Base-by-base conservation (phyloP, 495 filamentous ascomycete species). In the Patellaria atrata region DNA sequence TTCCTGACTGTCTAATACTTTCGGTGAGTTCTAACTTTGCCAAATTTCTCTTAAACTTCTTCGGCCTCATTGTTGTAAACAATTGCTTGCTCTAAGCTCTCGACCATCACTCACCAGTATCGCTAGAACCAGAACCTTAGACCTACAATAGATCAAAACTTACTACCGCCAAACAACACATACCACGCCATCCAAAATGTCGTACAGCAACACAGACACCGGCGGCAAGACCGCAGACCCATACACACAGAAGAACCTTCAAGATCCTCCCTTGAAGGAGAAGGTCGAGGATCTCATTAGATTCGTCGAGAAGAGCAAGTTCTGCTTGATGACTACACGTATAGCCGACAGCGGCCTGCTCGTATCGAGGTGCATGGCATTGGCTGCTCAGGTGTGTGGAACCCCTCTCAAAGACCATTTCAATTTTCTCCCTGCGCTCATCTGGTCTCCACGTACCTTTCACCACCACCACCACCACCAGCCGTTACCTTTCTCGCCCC, bases 351-450 rank as follows among this genome's bases (percentile, higher is more conserved):
- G 57, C 10, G 72, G 71, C 5, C 61, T 71, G 18, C 58, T 96
- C 14, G 71, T 76, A 8, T 86, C 78, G 9, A 64, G 86, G 37
- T 89, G 82, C 56, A 96, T 96, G 87, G 82, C 82, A 2, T 50
- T 94, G 8, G 82, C 83, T 15, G 85, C 67, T n/a, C 77, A 75
- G 60, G 85, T 87, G 63, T 29, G 58, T 12, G 12, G 7, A 14
- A 16, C 11, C 20, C 11, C 27, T 10, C 10, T 10, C 4, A 21
- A n/a, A 19, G 17, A 22, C 13, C 21, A 9, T 30, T 37, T 47
- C 19, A 15, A 24, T 2, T 11, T 12, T 24, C 31, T 24, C 17
- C 4, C 16, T 9, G n/a, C 27, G 12, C 18, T 26, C 23, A n/a
- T 26, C 23, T 26, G 23, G n/a, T 9, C 10, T 8, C 18, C 31